phyloP scores from a whole-genome alignment of 176 grass and related monocot genomes.

The Musa beccarii region DNA sequence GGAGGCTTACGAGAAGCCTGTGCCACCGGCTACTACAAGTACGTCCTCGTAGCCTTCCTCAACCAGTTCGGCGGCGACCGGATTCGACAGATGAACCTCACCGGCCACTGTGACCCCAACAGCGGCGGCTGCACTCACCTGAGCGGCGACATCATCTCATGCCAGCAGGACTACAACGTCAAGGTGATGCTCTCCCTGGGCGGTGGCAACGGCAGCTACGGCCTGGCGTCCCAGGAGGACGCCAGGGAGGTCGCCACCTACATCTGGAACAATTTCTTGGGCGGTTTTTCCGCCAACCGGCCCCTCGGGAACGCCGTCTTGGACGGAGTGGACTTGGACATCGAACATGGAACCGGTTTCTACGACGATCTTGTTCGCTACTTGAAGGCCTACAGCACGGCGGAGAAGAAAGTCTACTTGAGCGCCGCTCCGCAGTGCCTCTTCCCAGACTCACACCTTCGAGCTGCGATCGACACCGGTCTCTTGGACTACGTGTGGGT shows the following conservation, averaged over 20 bases:
- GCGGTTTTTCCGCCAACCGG: conserved; percentile 24
- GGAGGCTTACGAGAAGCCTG: conserved; percentile 46
- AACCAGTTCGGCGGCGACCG: conserved; percentile 41
- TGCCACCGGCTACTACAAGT: conserved; percentile 39
- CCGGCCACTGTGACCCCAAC: conserved; percentile 55
- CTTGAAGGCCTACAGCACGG: conserved; percentile 25
- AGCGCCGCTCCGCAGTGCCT: conserved; percentile 53
- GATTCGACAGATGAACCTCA: conserved; percentile 47
- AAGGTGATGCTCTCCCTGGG: conserved; percentile 23
- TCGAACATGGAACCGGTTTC: too few species aligned
- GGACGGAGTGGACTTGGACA: conserved; percentile 65
- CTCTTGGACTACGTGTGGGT: conserved; percentile 68
- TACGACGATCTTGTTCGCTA: conserved; percentile 38
- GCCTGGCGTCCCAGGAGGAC: conserved; percentile 35
- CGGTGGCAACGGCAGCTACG: conserved; percentile 20
- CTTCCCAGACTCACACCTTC: conserved; percentile 33
- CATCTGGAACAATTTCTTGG: conserved; percentile 59
- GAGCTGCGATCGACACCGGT: conserved; percentile 34
- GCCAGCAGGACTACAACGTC: conserved; percentile 40
- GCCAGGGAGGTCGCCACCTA: conserved; percentile 49
- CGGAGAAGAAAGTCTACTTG: conserved; percentile 31
- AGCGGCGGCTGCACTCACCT: not conserved
- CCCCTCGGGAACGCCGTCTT: conserved; percentile 42
- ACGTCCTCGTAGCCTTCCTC: conserved; percentile 36
- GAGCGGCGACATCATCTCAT: not conserved